Evolutionary conservation across 1,284 basidiomycete genomes (phyloP).

Genomic region (Ceratobasidium theobromae): DNA sequence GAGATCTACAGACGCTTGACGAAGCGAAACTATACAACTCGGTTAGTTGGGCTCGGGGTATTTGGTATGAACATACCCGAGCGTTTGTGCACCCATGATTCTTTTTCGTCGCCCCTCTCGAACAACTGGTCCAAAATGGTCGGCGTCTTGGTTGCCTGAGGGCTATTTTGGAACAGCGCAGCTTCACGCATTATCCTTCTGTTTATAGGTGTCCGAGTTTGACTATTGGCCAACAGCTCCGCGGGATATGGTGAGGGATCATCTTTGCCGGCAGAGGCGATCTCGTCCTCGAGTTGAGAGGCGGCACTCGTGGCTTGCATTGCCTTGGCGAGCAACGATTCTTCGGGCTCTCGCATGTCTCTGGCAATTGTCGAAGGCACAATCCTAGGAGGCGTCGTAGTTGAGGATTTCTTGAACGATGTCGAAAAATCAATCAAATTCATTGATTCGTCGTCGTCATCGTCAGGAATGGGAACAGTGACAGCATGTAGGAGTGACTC

Average conservation of each 20-base stretch:
- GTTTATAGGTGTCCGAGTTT: conserved; percentile 57
- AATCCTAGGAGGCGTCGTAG: conserved; percentile 32
- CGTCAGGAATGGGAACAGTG: conserved; percentile 68
- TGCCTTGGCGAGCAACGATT: conserved; percentile 78
- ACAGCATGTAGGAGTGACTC: conserved; percentile 70
- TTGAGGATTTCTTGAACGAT: conserved; percentile 56
- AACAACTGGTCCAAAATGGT: conserved; percentile 54
- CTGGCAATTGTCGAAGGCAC: conserved; percentile 46
- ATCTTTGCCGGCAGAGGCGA: conserved; percentile 58
- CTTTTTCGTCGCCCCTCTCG: conserved; percentile 56
- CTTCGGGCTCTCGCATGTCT: conserved; percentile 67
- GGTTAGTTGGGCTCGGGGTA: neutral
- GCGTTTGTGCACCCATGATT: conserved; percentile 72
- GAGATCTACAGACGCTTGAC: conserved; percentile 45
- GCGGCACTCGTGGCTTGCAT: conserved; percentile 88
- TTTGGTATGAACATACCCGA: neutral
- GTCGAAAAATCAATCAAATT: conserved; percentile 72
- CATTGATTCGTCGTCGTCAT: conserved; percentile 59
- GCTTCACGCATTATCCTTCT: conserved; percentile 63
- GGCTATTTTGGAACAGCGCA: conserved; percentile 76
- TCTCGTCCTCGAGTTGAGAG: conserved; percentile 68
- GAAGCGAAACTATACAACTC: conserved; percentile 2
- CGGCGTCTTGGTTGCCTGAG: conserved; percentile 54
- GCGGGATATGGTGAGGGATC: conserved; percentile 34
- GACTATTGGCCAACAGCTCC: conserved; percentile 12